A percentile compares a stretch with the other conserved stretches of the same genome.
phyloP scores from a whole-genome alignment of 495 filamentous ascomycete genomes.

The Lentithecium fluviatile region DNA sequence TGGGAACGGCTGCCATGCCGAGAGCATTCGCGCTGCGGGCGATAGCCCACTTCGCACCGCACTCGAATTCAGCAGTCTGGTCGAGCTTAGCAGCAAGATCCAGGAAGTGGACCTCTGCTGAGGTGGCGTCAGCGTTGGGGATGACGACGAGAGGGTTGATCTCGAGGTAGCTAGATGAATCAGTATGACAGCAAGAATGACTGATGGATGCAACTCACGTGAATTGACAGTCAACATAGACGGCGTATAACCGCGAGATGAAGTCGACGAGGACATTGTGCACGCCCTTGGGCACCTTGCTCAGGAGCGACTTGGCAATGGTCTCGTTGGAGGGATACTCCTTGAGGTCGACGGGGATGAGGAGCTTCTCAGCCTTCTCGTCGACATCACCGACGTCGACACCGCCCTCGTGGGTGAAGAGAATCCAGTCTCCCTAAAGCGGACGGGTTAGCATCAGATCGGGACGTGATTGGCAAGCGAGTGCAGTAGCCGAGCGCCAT shows the following conservation, averaged over 20 bases:
- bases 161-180: conserved; percentile 70
- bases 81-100: conserved; percentile 98
- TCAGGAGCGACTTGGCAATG: conserved; percentile 78
- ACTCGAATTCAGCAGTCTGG: conserved; percentile 99
- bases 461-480: conserved; percentile 15
- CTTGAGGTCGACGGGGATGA: conserved; percentile 92
- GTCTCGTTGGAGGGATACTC: conserved; percentile 95
- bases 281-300: conserved; percentile 89
- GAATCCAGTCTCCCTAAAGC: conserved; percentile 95
- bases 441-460: conserved; percentile 28
- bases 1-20: conserved; percentile 60
- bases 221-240: conserved; percentile 99
- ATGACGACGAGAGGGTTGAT: conserved; percentile 99
- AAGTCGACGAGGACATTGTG: conserved; percentile 99
- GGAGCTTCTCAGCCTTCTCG: conserved; percentile 95
- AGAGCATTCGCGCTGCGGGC: conserved; percentile 85
- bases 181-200: neutral
- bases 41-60: conserved; percentile 96
- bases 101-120: conserved; percentile 94
- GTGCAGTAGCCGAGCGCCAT: conserved; percentile 16
- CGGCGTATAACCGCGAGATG: conserved; percentile 88
- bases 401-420: conserved; percentile 99
- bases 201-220: conserved; percentile 50
- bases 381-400: conserved; percentile 99
- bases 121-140: conserved; percentile 86